Conservation (phyloP, 345 rosid genomes). For the Linum usitatissimum region DNA sequence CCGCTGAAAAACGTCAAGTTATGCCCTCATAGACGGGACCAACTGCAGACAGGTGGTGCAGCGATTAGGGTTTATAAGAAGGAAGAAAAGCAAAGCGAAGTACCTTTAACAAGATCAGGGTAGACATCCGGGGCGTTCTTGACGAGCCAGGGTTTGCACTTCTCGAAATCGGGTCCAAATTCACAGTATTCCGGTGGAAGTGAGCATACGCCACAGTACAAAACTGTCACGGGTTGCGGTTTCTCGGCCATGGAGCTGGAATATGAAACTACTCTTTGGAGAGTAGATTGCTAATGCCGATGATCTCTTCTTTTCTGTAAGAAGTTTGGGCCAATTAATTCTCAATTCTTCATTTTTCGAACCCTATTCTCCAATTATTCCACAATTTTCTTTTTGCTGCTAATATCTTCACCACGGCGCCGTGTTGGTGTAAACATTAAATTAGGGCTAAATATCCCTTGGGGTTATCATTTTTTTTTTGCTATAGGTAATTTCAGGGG, state of each 20-base stretch:
- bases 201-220: conserved; percentile 67
- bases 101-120: conserved; percentile 81
- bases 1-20: not conserved
- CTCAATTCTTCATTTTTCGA: not conserved
- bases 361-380: too few species aligned
- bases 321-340: not conserved
- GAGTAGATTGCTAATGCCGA: not conserved
- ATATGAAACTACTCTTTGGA: not conserved
- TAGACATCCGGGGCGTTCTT: conserved; percentile 72
- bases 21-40: too few species aligned
- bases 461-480: too few species aligned
- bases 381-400: too few species aligned
- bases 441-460: too few species aligned
- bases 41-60: too few species aligned
- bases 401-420: too few species aligned
- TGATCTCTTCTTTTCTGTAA: not conserved
- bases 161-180: conserved; percentile 81
- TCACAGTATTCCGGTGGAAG: conserved; percentile 94
- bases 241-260: conserved; percentile 44
- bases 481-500: too few species aligned
- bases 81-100: not conserved
- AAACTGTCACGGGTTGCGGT: conserved; percentile 58
- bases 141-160: conserved; percentile 90
- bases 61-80: not conserved
- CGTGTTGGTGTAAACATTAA: too few species aligned